Evolutionary conservation across 345 rosid genomes (phyloP).

Genomic region (Acer saccharum): DNA sequence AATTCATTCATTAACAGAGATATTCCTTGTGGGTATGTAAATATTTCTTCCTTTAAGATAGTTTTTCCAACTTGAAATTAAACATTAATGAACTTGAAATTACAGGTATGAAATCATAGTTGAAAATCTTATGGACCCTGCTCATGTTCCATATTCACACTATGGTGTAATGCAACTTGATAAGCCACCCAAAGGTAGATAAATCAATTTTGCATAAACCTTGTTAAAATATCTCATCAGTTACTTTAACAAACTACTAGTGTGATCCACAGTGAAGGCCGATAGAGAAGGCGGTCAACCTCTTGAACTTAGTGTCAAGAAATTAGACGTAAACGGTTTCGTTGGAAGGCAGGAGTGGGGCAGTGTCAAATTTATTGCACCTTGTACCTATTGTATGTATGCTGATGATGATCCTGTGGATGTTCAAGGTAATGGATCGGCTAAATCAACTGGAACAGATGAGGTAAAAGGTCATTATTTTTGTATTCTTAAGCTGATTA

Average conservation of each 20-base stretch:
- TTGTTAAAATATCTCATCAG: no score
- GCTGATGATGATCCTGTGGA: constrained; percentile 41
- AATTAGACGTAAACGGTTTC: constrained; percentile 53
- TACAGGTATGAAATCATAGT: constrained; percentile 77
- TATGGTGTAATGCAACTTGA: constrained; percentile 61
- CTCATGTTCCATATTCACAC: constrained; percentile 96
- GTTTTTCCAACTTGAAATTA: background rate
- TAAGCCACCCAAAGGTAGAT: constrained; percentile 40
- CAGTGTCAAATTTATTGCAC: constrained; percentile 57
- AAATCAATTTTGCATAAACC: constrained; percentile 12
- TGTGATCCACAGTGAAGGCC: constrained; percentile 47
- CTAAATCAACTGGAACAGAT: constrained; percentile 33
- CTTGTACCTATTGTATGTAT: constrained; percentile 63
- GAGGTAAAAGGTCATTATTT: constrained; percentile 32
- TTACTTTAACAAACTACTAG: background rate
- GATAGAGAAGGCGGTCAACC: constrained; percentile 96
- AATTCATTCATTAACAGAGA: constrained; percentile 62
- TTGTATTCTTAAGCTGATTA: background rate
- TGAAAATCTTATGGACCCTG: constrained; percentile 92
- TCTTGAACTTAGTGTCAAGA: constrained; percentile 50
- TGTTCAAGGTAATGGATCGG: constrained; percentile 50
- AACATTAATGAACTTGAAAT: background rate
- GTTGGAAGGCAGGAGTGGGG: constrained; percentile 66
- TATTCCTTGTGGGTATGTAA: constrained; percentile 73
- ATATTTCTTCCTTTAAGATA: background rate